Percentiles rank a stretch among this genome's conserved stretches.
phyloP scores from a whole-genome alignment of 495 filamentous ascomycete genomes.

The Parachaetomium inaequale region DNA sequence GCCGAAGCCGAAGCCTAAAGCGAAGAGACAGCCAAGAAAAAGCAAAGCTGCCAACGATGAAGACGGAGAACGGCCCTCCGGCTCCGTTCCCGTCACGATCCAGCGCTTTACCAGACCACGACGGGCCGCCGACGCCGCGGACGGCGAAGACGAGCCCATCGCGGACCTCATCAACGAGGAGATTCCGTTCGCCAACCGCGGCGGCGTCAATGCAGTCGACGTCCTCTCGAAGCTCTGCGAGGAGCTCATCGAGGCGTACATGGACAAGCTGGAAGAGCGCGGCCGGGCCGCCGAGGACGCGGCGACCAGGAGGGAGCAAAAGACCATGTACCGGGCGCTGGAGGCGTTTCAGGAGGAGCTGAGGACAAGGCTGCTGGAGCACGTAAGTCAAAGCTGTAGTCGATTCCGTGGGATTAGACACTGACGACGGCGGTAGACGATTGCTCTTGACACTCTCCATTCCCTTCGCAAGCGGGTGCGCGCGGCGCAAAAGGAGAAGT shows the following conservation, averaged over 20 bases:
- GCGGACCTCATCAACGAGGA: slow-evolving; percentile 43
- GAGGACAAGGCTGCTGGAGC: slow-evolving; percentile 58
- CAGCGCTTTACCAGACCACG: slow-evolving; percentile 44
- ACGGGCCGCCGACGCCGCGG: slow-evolving; percentile 20
- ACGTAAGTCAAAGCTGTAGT: slow-evolving; percentile 37
- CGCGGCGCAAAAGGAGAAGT: slow-evolving; percentile 61
- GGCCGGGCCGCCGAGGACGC: slow-evolving; percentile 38
- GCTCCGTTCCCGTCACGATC: slow-evolving; percentile 42
- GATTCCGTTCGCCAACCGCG: slow-evolving; percentile 53
- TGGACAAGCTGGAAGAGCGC: slow-evolving; percentile 45
- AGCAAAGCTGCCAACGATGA: slow-evolving; percentile 19
- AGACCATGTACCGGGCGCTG: slow-evolving; percentile 59
- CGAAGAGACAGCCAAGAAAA: slow-evolving; percentile 15
- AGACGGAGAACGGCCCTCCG: slow-evolving; percentile 20
- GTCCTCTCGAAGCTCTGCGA: slow-evolving; percentile 67
- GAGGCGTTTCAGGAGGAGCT: slow-evolving; percentile 68
- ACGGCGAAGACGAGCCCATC: slow-evolving; percentile 35
- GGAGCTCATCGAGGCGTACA: slow-evolving; percentile 56
- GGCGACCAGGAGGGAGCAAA: slow-evolving; percentile 49
- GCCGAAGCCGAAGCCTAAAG: slow-evolving; percentile 25
- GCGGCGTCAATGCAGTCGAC: slow-evolving; percentile 65
- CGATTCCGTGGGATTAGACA: not conserved
- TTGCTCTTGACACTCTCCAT: slow-evolving; percentile 62
- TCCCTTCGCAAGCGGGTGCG: slow-evolving; percentile 59
- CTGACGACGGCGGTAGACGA: slow-evolving; percentile 35